Percentiles rank a stretch among this genome's conserved stretches.
Conservation (phyloP, 352 stramenopile genomes). For the Globisporangium iwayamae region DNA sequence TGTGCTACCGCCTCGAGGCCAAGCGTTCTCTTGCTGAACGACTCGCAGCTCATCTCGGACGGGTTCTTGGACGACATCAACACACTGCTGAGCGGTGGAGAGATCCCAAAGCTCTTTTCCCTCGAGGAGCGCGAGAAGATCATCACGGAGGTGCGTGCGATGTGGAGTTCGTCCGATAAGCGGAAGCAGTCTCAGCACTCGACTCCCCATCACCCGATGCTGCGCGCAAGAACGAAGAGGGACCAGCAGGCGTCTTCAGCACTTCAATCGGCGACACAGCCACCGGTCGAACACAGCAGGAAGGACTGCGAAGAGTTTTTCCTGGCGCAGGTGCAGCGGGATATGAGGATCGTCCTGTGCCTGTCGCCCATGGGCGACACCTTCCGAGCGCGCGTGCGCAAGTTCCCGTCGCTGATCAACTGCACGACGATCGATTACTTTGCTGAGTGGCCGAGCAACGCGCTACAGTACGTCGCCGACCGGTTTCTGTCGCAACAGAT, state of each 20-base stretch:
- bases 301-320: constrained; percentile 85
- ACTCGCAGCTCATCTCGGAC: constrained; percentile 83
- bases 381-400: constrained; percentile 84
- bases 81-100: constrained; percentile 79
- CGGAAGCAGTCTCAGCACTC: constrained; percentile 5
- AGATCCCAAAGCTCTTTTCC: constrained; percentile 85
- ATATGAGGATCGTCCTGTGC: constrained; percentile 91
- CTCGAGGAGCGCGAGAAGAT: constrained; percentile 85
- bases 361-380: constrained; percentile 77
- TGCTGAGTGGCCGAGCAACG: constrained; percentile 86
- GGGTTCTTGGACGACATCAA: constrained; percentile 87
- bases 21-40: constrained; percentile 77
- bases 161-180: constrained; percentile 22
- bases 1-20: constrained; percentile 17
- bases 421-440: constrained; percentile 94
- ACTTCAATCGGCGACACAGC: neutral
- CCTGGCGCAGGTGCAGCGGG: constrained; percentile 60
- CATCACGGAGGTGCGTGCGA: constrained; percentile 45
- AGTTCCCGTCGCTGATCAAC: constrained; percentile 92
- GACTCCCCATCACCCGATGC: neutral
- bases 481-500: constrained; percentile 35
- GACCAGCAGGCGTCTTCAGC: neutral
- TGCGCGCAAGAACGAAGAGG: neutral
- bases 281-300: constrained; percentile 30
- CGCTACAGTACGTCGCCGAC: constrained; percentile 81